Percentiles rank a stretch among this genome's conserved stretches.
Conservation (phyloP, 345 rosid species). For the Corchorus olitorius region DNA sequence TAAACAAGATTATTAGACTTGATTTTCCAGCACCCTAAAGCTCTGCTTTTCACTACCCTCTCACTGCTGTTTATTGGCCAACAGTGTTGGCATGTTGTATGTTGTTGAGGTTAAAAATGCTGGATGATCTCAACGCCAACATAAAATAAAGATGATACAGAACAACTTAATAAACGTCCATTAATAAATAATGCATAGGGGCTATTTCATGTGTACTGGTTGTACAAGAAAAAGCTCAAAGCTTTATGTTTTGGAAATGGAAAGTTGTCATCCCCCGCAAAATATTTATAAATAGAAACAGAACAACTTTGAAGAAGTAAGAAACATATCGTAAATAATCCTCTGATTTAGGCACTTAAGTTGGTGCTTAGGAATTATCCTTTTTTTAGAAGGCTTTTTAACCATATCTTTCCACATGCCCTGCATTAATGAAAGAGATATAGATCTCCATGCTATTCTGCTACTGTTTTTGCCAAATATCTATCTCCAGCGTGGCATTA, state of each 20-base stretch:
- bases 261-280: background rate
- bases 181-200: background rate
- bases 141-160: background rate
- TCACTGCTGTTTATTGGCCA: background rate
- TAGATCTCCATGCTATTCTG: background rate
- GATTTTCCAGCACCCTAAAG: background rate
- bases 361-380: background rate
- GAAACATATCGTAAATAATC: background rate
- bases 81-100: background rate
- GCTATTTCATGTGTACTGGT: background rate
- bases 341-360: background rate
- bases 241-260: background rate
- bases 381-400: background rate
- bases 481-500: background rate
- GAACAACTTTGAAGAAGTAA: background rate
- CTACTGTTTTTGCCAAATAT: background rate
- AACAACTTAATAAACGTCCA: background rate
- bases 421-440: background rate
- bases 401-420: background rate
- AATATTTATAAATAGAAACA: background rate
- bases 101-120: constrained; percentile 11
- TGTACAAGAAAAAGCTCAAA: background rate
- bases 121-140: background rate
- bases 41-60: background rate
- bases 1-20: background rate